Conservation (phyloP, 2,329 filamentous ascomycete genomes). For the Pseudocercospora ulei region DNA sequence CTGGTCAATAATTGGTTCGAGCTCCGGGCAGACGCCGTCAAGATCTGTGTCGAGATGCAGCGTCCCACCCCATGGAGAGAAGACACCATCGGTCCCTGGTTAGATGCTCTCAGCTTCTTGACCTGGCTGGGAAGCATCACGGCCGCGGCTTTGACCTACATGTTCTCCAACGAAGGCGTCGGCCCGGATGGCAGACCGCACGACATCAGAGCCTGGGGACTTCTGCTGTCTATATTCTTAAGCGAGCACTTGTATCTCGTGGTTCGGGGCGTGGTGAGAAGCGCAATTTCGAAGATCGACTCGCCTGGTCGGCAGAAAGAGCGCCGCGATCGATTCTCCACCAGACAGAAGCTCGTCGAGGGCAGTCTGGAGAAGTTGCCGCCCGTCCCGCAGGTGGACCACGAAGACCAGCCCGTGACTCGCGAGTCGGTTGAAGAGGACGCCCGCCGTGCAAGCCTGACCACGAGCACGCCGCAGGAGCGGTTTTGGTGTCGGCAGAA, state of each 20-base stretch:
- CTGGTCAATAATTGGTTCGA: conserved; percentile 95
- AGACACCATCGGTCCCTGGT: conserved; percentile 89
- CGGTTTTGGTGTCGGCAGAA: conserved; percentile 47
- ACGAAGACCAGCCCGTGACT: conserved; percentile 52
- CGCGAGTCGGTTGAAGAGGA: conserved; percentile 55
- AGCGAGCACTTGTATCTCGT: conserved; percentile 85
- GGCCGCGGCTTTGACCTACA: conserved; percentile 75
- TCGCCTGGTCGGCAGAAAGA: conserved; percentile 80
- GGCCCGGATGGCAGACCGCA: conserved; percentile 58
- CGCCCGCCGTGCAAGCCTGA: conserved; percentile 37
- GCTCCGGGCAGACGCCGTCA: conserved; percentile 83
- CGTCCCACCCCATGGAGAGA: conserved; percentile 81
- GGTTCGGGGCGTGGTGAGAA: conserved; percentile 60
- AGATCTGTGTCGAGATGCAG: conserved; percentile 82
- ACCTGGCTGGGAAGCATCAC: conserved; percentile 88
- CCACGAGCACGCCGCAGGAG: conserved; percentile 38
- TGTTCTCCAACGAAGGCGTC: conserved; percentile 64
- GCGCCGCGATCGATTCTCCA: conserved; percentile 65
- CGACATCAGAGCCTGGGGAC: conserved; percentile 65
- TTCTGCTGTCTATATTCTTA: conserved; percentile 72
- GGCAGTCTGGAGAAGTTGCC: conserved; percentile 52
- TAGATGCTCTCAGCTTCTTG: conserved; percentile 76
- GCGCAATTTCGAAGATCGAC: conserved; percentile 68
- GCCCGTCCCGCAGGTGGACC: conserved; percentile 43
- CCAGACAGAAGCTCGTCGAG: conserved; percentile 69